Evolutionary conservation across 306 rosid genomes (phyloP).

Genomic region (Purshia tridentata): DNA sequence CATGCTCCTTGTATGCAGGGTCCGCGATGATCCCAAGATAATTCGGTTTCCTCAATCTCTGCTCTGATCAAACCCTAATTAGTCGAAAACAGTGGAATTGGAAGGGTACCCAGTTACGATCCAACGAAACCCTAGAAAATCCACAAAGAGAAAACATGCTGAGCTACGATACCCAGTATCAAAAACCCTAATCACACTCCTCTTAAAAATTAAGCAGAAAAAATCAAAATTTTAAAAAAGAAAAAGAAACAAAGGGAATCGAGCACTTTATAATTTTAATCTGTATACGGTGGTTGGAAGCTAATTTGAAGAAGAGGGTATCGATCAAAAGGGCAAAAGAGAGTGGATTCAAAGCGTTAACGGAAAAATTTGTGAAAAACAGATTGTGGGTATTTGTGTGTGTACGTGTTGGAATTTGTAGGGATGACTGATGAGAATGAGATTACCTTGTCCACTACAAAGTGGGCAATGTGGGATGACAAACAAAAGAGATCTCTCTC

Average conservation of each 20-base stretch:
- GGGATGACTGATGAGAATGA: conserved; percentile 15
- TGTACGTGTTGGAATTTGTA: too few relatives aligned
- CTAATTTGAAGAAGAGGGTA: background rate
- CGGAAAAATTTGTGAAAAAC: conserved; percentile 12
- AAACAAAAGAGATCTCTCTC: conserved; percentile 44
- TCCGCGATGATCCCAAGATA: conserved; percentile 19
- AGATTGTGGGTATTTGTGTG: conserved; percentile 8
- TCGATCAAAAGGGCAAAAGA: conserved; percentile 28
- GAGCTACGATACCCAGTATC: conserved; percentile 22
- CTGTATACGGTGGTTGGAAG: background rate
- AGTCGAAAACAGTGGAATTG: conserved; percentile 30
- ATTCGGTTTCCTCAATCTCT: conserved; percentile 26
- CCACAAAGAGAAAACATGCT: conserved; percentile 25
- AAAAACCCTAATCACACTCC: conserved; percentile 33
- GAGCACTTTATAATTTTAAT: conserved; percentile 14
- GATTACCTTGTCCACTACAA: conserved; percentile 60
- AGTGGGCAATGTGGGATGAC: conserved; percentile 55
- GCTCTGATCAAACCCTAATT: conserved; percentile 44
- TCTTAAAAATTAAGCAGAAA: conserved; percentile 3
- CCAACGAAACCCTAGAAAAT: conserved; percentile 51
- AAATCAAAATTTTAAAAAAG: background rate
- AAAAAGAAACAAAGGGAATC: background rate
- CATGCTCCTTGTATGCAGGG: conserved; percentile 28
- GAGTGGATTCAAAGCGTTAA: conserved; percentile 20
- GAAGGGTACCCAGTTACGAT: conserved; percentile 40